These are phyloP conservation scores for Lodderomyces orthopsilosis DNA, from an alignment of 1,139 yeast genomes.

Conservation along the genomic window DNA sequence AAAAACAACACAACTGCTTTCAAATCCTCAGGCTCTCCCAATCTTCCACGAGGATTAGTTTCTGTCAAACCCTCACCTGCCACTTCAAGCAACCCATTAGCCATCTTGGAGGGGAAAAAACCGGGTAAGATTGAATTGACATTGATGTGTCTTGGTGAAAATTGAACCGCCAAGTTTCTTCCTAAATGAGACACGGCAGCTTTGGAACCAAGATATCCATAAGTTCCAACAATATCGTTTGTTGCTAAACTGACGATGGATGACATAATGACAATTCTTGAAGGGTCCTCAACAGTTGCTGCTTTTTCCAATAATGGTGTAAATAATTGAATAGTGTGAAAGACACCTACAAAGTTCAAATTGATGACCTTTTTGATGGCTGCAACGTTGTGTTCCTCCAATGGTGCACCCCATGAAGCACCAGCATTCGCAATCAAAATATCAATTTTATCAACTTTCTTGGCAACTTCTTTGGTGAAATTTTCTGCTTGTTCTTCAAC, in stretches of 20 bases:
- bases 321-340: slow-evolving; percentile 62
- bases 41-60: slow-evolving; percentile 61
- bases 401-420: slow-evolving; percentile 74
- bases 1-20: slow-evolving; percentile 60
- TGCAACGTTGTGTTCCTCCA: slow-evolving; percentile 58
- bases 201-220: slow-evolving; percentile 73
- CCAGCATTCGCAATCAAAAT: slow-evolving; percentile 79
- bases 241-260: slow-evolving; percentile 52
- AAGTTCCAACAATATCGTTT: slow-evolving; percentile 54
- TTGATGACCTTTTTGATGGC: slow-evolving; percentile 66
- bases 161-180: slow-evolving; percentile 57
- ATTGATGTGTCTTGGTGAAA: slow-evolving; percentile 65
- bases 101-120: slow-evolving; percentile 76
- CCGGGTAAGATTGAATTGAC: slow-evolving; percentile 78
- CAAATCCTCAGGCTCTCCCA: slow-evolving; percentile 63
- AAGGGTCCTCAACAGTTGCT: slow-evolving; percentile 58
- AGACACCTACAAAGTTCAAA: slow-evolving; percentile 71
- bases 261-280: slow-evolving; percentile 66
- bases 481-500: slow-evolving; percentile 47
- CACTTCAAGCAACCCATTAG: slow-evolving; percentile 57
- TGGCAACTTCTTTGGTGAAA: slow-evolving; percentile 43
- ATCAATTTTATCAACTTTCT: slow-evolving; percentile 48
- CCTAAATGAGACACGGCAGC: slow-evolving; percentile 76
- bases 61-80: slow-evolving; percentile 51
- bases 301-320: slow-evolving; percentile 55